phyloP scores from a whole-genome alignment of 2,329 filamentous ascomycete genomes.

The Cryphonectria carpinicola region DNA sequence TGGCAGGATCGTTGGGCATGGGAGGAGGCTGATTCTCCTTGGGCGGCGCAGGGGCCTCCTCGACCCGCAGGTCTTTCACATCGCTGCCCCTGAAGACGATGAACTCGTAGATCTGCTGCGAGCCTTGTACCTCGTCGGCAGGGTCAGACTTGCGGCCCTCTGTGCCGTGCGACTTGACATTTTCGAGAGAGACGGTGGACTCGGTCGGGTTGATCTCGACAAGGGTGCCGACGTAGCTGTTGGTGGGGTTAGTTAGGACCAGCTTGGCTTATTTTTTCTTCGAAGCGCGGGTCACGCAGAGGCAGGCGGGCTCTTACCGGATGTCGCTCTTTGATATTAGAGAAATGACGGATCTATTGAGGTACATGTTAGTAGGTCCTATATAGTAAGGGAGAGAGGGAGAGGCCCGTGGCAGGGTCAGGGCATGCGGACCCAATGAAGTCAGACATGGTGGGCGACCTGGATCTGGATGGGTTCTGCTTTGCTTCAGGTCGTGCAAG shows the following conservation, averaged over 20 bases:
- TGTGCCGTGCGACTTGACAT: conserved; percentile 92
- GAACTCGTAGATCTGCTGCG: conserved; percentile 93
- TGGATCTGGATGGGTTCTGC: conserved; percentile 15
- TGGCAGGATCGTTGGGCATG: conserved; percentile 92
- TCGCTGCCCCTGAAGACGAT: conserved; percentile 98
- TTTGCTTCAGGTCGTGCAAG: conserved; percentile 15
- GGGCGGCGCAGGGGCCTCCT: conserved; percentile 74
- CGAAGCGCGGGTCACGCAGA: conserved; percentile 9
- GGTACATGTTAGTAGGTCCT: conserved; percentile 38
- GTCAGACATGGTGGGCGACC: conserved; percentile 54
- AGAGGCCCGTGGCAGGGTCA: conserved; percentile 18
- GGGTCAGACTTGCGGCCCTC: conserved; percentile 83
- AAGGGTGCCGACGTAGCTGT: conserved; percentile 90
- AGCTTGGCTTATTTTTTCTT: conserved; percentile 9
- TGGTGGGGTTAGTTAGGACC: conserved; percentile 39
- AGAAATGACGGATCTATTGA: conserved; percentile 82
- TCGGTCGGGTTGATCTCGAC: conserved; percentile 98
- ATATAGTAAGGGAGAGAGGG: not conserved
- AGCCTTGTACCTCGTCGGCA: conserved; percentile 80
- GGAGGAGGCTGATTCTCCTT: conserved; percentile 76
- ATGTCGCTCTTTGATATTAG: conserved; percentile 98
- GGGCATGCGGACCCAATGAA: conserved; percentile 57
- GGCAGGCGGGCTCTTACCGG: conserved; percentile 63
- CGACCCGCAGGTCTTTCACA: conserved; percentile 96
- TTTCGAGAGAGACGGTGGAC: conserved; percentile 94